phyloP scores from a whole-genome alignment of 148 eudicot genomes.

The Talinum fruticosum region DNA sequence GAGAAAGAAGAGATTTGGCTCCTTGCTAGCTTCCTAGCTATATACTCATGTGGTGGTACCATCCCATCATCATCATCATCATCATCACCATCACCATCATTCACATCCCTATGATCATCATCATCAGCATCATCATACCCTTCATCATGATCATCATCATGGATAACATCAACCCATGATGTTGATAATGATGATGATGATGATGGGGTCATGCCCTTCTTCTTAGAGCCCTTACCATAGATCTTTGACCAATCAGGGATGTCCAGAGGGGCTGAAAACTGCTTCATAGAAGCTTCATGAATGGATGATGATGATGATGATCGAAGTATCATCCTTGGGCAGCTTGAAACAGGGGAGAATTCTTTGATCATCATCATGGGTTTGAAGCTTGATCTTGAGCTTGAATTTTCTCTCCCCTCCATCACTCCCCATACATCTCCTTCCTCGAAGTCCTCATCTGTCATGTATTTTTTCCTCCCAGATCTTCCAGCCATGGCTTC shows the following conservation, averaged over 20 bases:
- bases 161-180: constrained; percentile 9
- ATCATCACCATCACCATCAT: constrained; percentile 21
- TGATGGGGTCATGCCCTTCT: not conserved
- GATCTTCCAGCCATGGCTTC: constrained; percentile 30
- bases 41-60: constrained; percentile 79
- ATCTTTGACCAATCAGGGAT: constrained; percentile 67
- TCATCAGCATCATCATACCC: not conserved
- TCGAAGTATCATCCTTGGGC: constrained; percentile 53
- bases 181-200: constrained; percentile 10
- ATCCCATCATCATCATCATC: constrained; percentile 44
- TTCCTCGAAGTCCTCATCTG: constrained; percentile 63
- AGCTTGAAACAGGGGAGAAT: not conserved
- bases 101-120: constrained; percentile 9
- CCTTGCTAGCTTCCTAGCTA: constrained; percentile 63
- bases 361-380: constrained; percentile 5
- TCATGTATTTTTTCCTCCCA: constrained; percentile 29
- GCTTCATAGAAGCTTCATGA: constrained; percentile 8
- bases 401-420: constrained; percentile 27
- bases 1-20: constrained; percentile 63
- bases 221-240: constrained; percentile 25
- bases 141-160: constrained; percentile 4
- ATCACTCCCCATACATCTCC: constrained; percentile 56
- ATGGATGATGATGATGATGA: constrained; percentile 26
- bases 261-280: constrained; percentile 58
- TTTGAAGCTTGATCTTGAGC: constrained; percentile 13